Evolutionary conservation across 176 grass and related monocot genomes (phyloP).

Genomic region (Musa beccarii): DNA sequence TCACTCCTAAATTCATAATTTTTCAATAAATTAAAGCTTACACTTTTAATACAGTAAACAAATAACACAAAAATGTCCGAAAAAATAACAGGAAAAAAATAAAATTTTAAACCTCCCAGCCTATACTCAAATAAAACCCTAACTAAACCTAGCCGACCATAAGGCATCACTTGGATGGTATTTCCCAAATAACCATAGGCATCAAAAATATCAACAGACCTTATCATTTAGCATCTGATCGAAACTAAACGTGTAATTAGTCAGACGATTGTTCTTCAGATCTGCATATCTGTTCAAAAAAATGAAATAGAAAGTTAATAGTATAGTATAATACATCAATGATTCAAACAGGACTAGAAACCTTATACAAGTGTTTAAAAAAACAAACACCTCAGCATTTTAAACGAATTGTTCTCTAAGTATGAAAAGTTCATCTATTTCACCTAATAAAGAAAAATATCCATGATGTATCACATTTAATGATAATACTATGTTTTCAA

Average conservation of each 20-base stretch:
- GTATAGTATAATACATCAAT: too few relatives aligned
- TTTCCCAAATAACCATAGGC: background rate
- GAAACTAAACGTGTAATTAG: conserved; percentile 94
- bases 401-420: background rate
- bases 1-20: too few relatives aligned
- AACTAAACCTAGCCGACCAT: too few relatives aligned
- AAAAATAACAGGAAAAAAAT: too few relatives aligned
- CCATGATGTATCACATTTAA: background rate
- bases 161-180: too few relatives aligned
- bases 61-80: too few relatives aligned
- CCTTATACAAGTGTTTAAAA: background rate
- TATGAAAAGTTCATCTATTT: background rate
- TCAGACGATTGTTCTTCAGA: conserved; percentile 92
- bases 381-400: background rate
- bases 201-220: conserved; percentile 29
- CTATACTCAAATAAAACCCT: too few relatives aligned
- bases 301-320: background rate
- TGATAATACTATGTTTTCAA: background rate
- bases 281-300: conserved; percentile 74
- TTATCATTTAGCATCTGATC: conserved; percentile 96
- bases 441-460: background rate
- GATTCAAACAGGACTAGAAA: conserved; percentile 6
- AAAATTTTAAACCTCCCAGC: too few relatives aligned
- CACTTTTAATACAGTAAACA: too few relatives aligned
- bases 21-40: too few relatives aligned